These are phyloP conservation scores for Nakazawaea wickerhamii DNA, from an alignment of 805 yeast genomes.

Conservation along the genomic window DNA sequence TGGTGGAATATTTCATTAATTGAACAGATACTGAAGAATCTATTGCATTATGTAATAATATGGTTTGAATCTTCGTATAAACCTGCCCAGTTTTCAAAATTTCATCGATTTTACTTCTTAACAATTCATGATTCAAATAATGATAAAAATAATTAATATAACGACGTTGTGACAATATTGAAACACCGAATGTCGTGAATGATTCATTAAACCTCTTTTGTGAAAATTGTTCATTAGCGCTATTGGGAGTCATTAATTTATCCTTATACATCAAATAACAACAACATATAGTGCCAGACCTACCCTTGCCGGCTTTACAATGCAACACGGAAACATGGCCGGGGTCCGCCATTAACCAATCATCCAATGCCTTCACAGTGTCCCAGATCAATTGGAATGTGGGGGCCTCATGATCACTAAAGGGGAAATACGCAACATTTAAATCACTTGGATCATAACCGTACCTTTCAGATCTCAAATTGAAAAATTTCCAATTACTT, in stretches of 20 bases:
- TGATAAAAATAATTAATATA: constrained; percentile 52
- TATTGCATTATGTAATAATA: not conserved
- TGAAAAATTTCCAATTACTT: constrained; percentile 66
- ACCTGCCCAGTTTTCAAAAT: not conserved
- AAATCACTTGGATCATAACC: constrained; percentile 35
- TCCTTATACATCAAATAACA: constrained; percentile 58
- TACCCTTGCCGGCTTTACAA: constrained; percentile 89
- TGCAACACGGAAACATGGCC: constrained; percentile 58
- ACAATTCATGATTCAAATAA: constrained; percentile 6
- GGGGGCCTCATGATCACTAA: constrained; percentile 77
- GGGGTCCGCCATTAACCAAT: constrained; percentile 29
- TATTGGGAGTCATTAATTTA: constrained; percentile 29
- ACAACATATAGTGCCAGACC: constrained; percentile 74
- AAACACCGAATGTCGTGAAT: constrained; percentile 52
- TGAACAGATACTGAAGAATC: not conserved
- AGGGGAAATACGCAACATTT: constrained; percentile 42
- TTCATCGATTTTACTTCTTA: not conserved
- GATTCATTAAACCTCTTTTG: constrained; percentile 30
- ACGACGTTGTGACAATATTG: constrained; percentile 63
- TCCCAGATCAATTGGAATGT: constrained; percentile 46
- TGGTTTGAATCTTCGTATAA: not conserved
- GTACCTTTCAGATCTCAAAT: constrained; percentile 56
- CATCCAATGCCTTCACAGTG: constrained; percentile 39
- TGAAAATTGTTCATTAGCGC: constrained; percentile 51
- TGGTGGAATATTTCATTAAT: not conserved